Evolutionary conservation across 2,329 filamentous ascomycete species (phyloP).

Genomic region (Trichoderma endophyticum): DNA sequence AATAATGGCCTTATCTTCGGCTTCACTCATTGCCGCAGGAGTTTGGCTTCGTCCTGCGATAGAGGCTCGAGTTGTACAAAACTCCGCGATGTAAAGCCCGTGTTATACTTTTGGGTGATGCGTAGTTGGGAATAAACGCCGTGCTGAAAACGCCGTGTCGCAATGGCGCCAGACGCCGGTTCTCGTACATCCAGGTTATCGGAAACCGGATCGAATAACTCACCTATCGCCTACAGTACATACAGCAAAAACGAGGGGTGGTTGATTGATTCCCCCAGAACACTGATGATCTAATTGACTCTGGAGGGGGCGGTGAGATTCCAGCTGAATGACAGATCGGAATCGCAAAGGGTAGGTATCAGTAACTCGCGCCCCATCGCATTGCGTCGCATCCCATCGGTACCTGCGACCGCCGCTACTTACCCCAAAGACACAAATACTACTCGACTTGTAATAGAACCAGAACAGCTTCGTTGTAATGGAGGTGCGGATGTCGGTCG

Average conservation of each 20-base stretch:
- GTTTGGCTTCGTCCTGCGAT: not conserved
- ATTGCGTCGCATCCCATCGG: not conserved
- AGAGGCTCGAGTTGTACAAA: not conserved
- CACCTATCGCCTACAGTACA: not conserved
- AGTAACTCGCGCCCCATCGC: not conserved
- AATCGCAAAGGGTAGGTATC: not conserved
- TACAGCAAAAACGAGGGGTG: not conserved
- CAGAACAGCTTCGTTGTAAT: not conserved
- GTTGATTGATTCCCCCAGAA: not conserved
- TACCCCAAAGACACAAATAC: not conserved
- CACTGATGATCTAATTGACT: not conserved
- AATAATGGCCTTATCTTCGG: not conserved
- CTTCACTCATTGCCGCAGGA: not conserved
- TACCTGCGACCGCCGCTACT: not conserved
- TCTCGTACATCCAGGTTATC: not conserved
- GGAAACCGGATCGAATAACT: not conserved
- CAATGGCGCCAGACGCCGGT: not conserved
- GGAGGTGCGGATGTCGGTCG: constrained; percentile 16
- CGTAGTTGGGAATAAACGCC: not conserved
- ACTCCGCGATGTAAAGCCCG: not conserved
- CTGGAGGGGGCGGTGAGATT: constrained; percentile 3
- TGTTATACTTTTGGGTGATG: not conserved
- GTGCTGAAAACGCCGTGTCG: constrained; percentile 2
- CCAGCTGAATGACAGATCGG: constrained; percentile 4
- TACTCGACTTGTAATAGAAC: not conserved